Base-by-base conservation (phyloP, 179 eudicot species). In the Dionaea muscipula region DNA sequence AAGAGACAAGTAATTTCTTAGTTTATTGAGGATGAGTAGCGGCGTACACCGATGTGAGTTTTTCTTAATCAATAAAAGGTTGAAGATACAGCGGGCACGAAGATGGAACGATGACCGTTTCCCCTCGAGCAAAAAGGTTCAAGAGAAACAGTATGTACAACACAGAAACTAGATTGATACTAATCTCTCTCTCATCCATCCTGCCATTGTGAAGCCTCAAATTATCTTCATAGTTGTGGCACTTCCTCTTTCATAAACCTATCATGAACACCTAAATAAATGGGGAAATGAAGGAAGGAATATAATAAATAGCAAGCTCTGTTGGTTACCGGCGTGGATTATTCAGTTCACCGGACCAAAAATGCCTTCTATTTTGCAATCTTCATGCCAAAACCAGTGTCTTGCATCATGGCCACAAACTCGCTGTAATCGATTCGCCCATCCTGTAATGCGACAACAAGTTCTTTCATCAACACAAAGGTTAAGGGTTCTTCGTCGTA, bases 401-500 rank as follows among this genome's bases (percentile, higher is more conserved):
- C 48, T 25, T 60, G 64, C 64, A 60, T 60, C 64, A 60, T 60
- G 47, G 47, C 37, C 36, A 49, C 64, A 40, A 60, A 60, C 33
- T 60, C 64, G 23, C 64, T 49, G 48, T 60, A 60, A 18, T 60
- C 64, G 33, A 60, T 60, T n/a, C 56, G 55, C 20, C 64, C 64
- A 26, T 60, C 64, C 64, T 60, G 47, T 20, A 36, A 48, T 21
- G 53, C 33, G 24, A 7, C 14, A 14, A 10, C 9, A 5, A 16
- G 14, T 48, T 11, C 1, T 48, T 48, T 0, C 35, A 3, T 3
- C 8, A 3, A 3, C 3, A 28, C 8, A 28, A 8, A 28, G 8
- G 5, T 3, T 28, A 28, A 3, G 8, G 35, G 35, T 8, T 28
- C 35, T 28, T 28, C n/a, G n/a, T n/a, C n/a, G n/a, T n/a, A n/a